Base-by-base conservation (phyloP, 2,329 filamentous ascomycete species). In the Chrysoporthe deuterocubensis region DNA sequence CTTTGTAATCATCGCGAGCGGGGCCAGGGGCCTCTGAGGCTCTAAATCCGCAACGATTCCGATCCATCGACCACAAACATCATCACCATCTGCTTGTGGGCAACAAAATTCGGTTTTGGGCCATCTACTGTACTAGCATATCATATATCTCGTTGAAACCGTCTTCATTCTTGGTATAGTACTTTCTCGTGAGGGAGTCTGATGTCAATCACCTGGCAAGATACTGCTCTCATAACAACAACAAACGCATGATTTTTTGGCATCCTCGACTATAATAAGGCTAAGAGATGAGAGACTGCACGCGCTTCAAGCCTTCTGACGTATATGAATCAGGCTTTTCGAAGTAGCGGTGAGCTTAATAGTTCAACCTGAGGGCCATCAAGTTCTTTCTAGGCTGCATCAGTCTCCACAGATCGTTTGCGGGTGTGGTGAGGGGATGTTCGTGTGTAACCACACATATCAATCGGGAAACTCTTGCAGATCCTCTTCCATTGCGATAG, bases 331-430 rank as follows among this genome's bases (percentile, higher is more conserved):
- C 5, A 40, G 37, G 37, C 4, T 40, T 13, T 13, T 26, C 8
- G 21, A 52, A 52, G 48, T 52, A 52, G 48, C 48, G 48, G 48
- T 52, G 48, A n/a, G 48, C 21, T 52, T 26, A 52, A 52, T n/a
- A 52, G 2, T 26, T 32, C 21, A 52, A 11, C n/a, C 13, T 26
- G 21, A 52, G 13, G 2, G 9, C 5, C 8, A 32, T 32, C 48
- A 26, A 4, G 26, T 26, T 13, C 4, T 26, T 52, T 14, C 9
- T 3, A 26, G 11, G 48, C n/a, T 52, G 48, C 13, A 13, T 26
- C 48, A 32, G 48, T 13, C 48, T 52, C 48, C 48, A 52, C 48
- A 52, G 2, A 26, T 52, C 21, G 1, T 0, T n/a, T 11, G 4
- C 8, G 37, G 5, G 37, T 40, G 21, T 52, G 48, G 48, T 52